phyloP scores from a whole-genome alignment of 805 yeast species.

The Wickerhamomyces bisporus region DNA sequence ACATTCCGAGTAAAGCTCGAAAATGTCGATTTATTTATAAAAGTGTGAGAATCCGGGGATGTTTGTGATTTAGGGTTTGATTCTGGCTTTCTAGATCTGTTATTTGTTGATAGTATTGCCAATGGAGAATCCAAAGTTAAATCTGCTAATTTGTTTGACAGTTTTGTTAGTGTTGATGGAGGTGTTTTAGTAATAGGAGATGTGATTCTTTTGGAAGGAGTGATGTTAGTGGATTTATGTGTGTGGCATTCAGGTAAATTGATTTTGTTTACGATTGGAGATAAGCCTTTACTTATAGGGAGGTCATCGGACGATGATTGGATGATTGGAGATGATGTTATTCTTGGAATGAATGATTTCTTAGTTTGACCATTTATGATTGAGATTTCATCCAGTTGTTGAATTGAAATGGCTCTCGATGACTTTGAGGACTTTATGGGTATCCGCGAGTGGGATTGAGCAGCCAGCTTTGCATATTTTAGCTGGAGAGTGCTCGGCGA shows the following conservation, averaged over 20 bases:
- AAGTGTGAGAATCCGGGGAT: background rate
- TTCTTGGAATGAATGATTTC: constrained; percentile 20
- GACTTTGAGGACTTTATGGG: constrained; percentile 9
- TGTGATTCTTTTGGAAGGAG: background rate
- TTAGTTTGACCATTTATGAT: constrained; percentile 5
- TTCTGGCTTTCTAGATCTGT: background rate
- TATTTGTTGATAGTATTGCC: background rate
- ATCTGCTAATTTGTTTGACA: constrained; percentile 10
- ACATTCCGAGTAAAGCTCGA: constrained; percentile 3
- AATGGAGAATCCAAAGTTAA: constrained; percentile 11
- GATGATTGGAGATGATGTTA: constrained; percentile 16
- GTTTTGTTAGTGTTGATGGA: constrained; percentile 17
- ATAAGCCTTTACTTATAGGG: background rate
- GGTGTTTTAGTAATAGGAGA: background rate
- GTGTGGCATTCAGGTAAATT: background rate
- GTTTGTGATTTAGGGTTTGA: background rate
- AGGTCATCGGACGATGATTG: background rate
- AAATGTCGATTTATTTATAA: background rate
- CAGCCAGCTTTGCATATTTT: constrained; percentile 8
- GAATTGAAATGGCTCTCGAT: constrained; percentile 11
- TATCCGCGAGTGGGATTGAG: constrained; percentile 12
- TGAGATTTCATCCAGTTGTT: constrained; percentile 12
- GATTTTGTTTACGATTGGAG: constrained; percentile 7
- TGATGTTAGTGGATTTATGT: background rate
- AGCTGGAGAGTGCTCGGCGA: constrained; percentile 7